These are phyloP conservation scores for Paramecium primaurelia DNA, from an alignment of 73 alveolate species.

Conservation along the genomic window DNA sequence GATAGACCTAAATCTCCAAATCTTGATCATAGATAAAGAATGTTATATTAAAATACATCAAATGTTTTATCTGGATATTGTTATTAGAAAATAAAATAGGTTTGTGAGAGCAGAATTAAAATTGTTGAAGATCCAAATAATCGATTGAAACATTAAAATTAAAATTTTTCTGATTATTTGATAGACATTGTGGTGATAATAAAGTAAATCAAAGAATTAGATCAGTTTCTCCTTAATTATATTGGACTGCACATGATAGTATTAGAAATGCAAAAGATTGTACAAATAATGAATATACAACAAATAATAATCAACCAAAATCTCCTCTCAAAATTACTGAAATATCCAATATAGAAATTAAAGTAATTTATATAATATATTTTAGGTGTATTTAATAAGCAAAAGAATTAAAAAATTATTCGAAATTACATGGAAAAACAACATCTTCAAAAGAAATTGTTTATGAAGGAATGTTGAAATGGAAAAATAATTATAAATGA, in stretches of 20 bases:
- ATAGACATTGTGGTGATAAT: not conserved
- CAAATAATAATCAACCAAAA: not conserved
- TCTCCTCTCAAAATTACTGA: not conserved
- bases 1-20: not conserved
- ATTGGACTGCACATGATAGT: not conserved
- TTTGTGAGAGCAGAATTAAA: not conserved
- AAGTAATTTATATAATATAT: not conserved
- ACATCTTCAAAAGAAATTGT: not conserved
- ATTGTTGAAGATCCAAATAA: not conserved
- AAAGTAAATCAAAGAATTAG: not conserved
- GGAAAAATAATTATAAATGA: constrained; percentile 40
- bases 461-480: not conserved
- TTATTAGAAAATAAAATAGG: not conserved
- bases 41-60: not conserved
- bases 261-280: not conserved
- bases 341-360: not conserved
- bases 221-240: not conserved
- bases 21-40: constrained; percentile 32
- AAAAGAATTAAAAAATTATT: not conserved
- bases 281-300: not conserved
- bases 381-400: not conserved
- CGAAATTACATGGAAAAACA: not conserved
- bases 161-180: not conserved
- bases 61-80: not conserved
- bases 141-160: not conserved